Conservation (phyloP, 2,329 filamentous ascomycete genomes). For the Apiospora phragmitis region DNA sequence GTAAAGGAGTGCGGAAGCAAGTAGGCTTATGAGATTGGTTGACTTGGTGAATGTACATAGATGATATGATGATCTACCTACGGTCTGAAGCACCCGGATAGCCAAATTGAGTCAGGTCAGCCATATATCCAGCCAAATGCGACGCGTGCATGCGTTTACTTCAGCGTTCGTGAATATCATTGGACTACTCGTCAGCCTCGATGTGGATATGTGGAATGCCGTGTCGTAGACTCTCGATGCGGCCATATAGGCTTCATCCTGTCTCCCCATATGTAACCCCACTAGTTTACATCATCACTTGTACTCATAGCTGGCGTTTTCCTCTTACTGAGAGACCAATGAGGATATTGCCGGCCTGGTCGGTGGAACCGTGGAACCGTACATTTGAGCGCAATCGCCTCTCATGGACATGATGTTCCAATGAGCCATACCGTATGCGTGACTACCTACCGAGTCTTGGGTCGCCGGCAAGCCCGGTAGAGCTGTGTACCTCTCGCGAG, state of each 20-base stretch:
- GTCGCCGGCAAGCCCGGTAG: neutral
- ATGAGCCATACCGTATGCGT: neutral
- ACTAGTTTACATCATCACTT: neutral
- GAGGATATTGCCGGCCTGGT: neutral
- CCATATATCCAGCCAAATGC: neutral
- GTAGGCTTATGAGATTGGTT: neutral
- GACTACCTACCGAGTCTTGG: neutral
- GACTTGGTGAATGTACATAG: neutral
- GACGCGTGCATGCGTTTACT: neutral
- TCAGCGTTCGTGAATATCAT: neutral
- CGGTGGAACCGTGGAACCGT: conserved; percentile 4
- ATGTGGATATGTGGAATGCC: neutral
- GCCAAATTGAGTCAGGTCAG: conserved; percentile 9
- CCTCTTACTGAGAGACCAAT: neutral
- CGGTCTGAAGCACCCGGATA: conserved; percentile 4
- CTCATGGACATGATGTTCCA: neutral
- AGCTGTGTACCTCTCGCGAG: neutral
- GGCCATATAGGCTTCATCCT: neutral
- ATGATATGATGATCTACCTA: neutral
- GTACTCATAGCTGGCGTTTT: neutral
- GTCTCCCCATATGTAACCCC: neutral
- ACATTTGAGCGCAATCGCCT: neutral
- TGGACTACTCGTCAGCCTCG: neutral
- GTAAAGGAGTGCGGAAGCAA: conserved; percentile 8
- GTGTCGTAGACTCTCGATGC: neutral